Evolutionary conservation across 768 basidiomycete genomes (phyloP).

Genomic region (Suillus hirtellus): DNA sequence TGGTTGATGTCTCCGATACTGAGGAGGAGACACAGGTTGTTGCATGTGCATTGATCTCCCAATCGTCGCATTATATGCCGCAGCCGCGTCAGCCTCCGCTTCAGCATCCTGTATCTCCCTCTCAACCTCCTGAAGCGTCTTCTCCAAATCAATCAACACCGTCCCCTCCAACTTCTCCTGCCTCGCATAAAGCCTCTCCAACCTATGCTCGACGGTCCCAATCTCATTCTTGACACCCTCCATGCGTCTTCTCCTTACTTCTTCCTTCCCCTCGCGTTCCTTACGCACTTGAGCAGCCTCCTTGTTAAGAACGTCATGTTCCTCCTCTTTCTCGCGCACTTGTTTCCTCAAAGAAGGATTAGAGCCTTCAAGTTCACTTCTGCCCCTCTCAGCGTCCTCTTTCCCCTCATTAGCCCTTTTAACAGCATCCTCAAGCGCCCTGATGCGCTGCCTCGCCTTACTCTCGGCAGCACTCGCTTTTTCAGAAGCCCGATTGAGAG

Average conservation of each 20-base stretch:
- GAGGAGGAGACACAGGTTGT: slow-evolving; percentile 26
- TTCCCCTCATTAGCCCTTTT: slow-evolving; percentile 70
- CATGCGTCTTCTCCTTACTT: slow-evolving; percentile 50
- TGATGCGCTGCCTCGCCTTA: slow-evolving; percentile 81
- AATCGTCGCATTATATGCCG: slow-evolving; percentile 27
- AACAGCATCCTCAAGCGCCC: slow-evolving; percentile 86
- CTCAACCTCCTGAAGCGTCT: slow-evolving; percentile 59
- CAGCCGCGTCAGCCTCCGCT: slow-evolving; percentile 14
- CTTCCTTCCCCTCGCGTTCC: slow-evolving; percentile 50
- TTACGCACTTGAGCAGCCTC: slow-evolving; percentile 48
- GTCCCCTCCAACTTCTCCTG: slow-evolving; percentile 64
- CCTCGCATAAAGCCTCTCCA: slow-evolving; percentile 68
- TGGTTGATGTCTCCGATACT: slow-evolving; percentile 28
- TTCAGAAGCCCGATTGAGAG: slow-evolving; percentile 79
- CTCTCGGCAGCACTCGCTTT: slow-evolving; percentile 73
- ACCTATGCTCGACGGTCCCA: slow-evolving; percentile 50
- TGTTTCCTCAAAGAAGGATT: slow-evolving; percentile 42
- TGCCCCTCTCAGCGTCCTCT: slow-evolving; percentile 43
- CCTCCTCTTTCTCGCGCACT: slow-evolving; percentile 43
- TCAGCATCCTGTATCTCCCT: slow-evolving; percentile 47
- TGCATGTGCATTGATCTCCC: slow-evolving; percentile 22
- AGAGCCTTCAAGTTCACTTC: slow-evolving; percentile 39
- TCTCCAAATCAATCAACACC: slow-evolving; percentile 66
- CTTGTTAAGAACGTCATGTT: slow-evolving; percentile 41
- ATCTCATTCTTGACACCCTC: slow-evolving; percentile 63